Evolutionary conservation across 768 basidiomycete genomes (phyloP).

Genomic region (Exsudoporus frostii): DNA sequence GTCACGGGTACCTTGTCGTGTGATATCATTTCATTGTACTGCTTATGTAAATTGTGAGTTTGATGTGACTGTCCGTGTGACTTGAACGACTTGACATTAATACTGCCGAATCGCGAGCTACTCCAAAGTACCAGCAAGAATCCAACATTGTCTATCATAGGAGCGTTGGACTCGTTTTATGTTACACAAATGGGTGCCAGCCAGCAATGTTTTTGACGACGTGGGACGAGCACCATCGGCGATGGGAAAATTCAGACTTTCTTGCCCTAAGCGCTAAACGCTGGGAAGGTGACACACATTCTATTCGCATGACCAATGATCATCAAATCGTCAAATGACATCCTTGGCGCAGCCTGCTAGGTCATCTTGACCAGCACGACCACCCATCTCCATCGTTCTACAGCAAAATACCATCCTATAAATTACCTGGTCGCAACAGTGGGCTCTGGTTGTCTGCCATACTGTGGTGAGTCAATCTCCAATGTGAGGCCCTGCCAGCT

Average conservation of each 20-base stretch:
- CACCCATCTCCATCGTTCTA: neutral
- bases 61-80: no score
- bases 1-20: no score
- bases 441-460: neutral
- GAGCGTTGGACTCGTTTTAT: no score
- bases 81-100: no score
- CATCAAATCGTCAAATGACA: neutral
- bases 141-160: no score
- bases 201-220: neutral
- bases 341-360: neutral
- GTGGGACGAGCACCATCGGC: neutral
- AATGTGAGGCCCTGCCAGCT: neutral
- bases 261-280: conserved; percentile 4
- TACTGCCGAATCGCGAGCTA: no score
- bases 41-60: no score
- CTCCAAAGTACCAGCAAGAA: no score
- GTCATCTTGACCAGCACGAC: neutral
- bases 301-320: neutral
- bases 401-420: no score
- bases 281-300: neutral
- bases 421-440: neutral
- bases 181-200: no score
- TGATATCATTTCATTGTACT: no score
- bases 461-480: neutral
- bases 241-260: neutral